Conservation (phyloP, 202 grass and related monocot species). For the Bolboschoenoplectus hybrid region DNA sequence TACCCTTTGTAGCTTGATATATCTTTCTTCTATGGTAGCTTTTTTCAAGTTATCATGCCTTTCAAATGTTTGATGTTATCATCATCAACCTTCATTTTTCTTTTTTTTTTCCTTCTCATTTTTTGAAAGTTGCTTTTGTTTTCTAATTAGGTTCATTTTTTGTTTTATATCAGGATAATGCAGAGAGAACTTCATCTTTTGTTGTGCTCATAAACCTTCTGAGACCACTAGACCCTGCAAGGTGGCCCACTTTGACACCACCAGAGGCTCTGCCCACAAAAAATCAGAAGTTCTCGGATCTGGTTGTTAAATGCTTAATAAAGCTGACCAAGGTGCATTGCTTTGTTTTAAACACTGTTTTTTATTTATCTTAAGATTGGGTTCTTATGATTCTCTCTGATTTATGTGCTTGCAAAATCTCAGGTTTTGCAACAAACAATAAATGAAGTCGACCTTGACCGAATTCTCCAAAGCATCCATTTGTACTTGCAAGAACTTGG, state of each 20-base stretch:
- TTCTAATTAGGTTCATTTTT: background rate
- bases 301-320: slow-evolving; percentile 99
- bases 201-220: slow-evolving; percentile 89
- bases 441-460: slow-evolving; percentile 92
- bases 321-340: slow-evolving; percentile 90
- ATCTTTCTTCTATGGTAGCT: background rate
- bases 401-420: slow-evolving; percentile 23
- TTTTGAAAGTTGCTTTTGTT: background rate
- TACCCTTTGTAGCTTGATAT: too few relatives aligned
- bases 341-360: slow-evolving; percentile 20
- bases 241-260: slow-evolving; percentile 70
- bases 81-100: background rate
- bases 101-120: slow-evolving; percentile 2
- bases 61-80: slow-evolving; percentile 33
- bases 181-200: slow-evolving; percentile 93
- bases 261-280: slow-evolving; percentile 69
- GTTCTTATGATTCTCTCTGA: slow-evolving; percentile 32
- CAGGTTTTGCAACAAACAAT: slow-evolving; percentile 96
- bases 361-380: background rate
- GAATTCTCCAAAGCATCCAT: slow-evolving; percentile 97
- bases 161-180: slow-evolving; percentile 78
- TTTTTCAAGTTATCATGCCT: slow-evolving; percentile 35
- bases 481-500: slow-evolving; percentile 96
- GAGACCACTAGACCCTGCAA: slow-evolving; percentile 87
- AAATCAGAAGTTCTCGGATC: slow-evolving; percentile 97